A percentile compares a stretch with the other conserved stretches of the same genome.
Evolutionary conservation across 2,329 filamentous ascomycete species (phyloP).

Genomic region (Dactylellina sp.): DNA sequence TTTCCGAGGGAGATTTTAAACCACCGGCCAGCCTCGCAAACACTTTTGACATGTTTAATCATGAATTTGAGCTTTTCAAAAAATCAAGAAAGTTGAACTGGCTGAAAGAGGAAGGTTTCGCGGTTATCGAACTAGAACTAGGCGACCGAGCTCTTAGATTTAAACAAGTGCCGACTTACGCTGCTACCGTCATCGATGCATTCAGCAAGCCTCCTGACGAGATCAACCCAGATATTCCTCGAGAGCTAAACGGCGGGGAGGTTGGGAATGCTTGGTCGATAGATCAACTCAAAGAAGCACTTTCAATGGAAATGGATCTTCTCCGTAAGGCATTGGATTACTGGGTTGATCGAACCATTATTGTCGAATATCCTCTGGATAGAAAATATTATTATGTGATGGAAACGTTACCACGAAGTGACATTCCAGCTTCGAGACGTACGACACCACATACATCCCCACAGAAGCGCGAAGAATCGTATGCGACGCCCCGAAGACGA

Average conservation of each 20-base stretch:
- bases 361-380: conserved; percentile 71
- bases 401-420: conserved; percentile 65
- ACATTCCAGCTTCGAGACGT: conserved; percentile 51
- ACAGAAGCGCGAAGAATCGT: conserved; percentile 60
- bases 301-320: conserved; percentile 80
- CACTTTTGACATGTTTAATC: conserved; percentile 77
- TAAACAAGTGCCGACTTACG: conserved; percentile 82
- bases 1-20: conserved; percentile 65
- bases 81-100: conserved; percentile 86
- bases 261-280: conserved; percentile 61
- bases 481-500: conserved; percentile 56
- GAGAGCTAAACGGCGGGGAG: conserved; percentile 64
- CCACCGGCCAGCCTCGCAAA: conserved; percentile 66
- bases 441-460: conserved; percentile 49
- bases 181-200: conserved; percentile 86
- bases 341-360: conserved; percentile 73
- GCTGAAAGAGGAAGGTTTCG: conserved; percentile 84
- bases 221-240: conserved; percentile 67
- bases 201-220: conserved; percentile 71
- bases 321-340: conserved; percentile 75
- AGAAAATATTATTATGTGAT: conserved; percentile 75
- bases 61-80: conserved; percentile 82
- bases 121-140: conserved; percentile 82
- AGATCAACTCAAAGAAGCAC: conserved; percentile 65
- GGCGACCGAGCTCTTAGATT: conserved; percentile 79